These are phyloP conservation scores for Mitragyna speciosa DNA, from an alignment of 257 asterid species.

Conservation along the genomic window DNA sequence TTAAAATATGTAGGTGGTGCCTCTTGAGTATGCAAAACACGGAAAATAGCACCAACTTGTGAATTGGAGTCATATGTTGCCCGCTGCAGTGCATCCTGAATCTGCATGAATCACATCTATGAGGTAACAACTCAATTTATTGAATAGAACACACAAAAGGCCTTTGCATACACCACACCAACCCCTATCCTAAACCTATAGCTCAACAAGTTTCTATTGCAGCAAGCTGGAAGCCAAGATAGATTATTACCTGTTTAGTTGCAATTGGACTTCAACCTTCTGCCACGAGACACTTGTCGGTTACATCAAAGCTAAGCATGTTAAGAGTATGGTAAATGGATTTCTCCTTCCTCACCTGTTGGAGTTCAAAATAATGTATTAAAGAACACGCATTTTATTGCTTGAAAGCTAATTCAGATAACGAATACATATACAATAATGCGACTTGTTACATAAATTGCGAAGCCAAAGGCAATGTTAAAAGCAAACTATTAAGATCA, in stretches of 20 bases:
- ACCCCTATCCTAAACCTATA: neutral
- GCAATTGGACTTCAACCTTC: conserved; percentile 99
- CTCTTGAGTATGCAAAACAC: conserved; percentile 83
- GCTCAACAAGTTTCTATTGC: neutral
- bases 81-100: conserved; percentile 76
- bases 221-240: conserved; percentile 9
- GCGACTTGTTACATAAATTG: neutral
- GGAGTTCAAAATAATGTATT: neutral
- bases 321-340: conserved; percentile 92
- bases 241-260: conserved; percentile 60
- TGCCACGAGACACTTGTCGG: conserved; percentile 96
- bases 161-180: neutral
- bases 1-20: conserved; percentile 91
- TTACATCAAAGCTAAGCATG: conserved; percentile 97
- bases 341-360: conserved; percentile 87
- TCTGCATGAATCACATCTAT: conserved; percentile 42
- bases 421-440: neutral
- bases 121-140: conserved; percentile 1
- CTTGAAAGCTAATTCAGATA: neutral
- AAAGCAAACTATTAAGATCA: neutral
- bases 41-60: conserved; percentile 90
- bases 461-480: neutral
- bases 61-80: conserved; percentile 86
- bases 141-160: neutral
- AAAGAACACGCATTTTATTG: neutral